Base-by-base conservation (phyloP, 2,329 filamentous ascomycete genomes). In the Cercospora zeina region DNA sequence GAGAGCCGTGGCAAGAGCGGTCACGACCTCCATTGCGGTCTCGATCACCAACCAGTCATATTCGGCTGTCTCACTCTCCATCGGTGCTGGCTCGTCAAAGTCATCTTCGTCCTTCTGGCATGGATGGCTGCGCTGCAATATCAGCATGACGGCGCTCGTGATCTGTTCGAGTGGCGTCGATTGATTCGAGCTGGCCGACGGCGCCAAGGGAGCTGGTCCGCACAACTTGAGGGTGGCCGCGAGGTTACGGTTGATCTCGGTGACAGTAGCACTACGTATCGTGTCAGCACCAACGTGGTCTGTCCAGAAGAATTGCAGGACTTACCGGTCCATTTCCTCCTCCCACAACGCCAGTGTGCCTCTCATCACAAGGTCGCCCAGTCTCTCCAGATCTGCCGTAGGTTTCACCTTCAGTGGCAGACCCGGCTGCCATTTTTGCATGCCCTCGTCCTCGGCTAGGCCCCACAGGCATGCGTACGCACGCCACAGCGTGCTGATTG, bases 31-130 rank as follows among this genome's bases (percentile, higher is more conserved):
- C 59, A 97, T 85, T 36, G 91, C 93, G 9, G 92, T 96, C 79
- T 99, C 95, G 59, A 97, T 89, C 56, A 96, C 89, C 16, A 97
- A 85, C 95, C 95, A 97, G 81, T 97, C 95, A 72, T 96, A 96
- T 79, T 99, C 95, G 2, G 93, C 96, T 31, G 89, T 89, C 74
- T 92, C 93, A 54, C 86, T 81, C 11, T 82, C 75, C 58, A 80
- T 81, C 9, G 87, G 81, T n/a, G 87, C 87, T 60, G 89, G 85
- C 69, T 93, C 92, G 60, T 90, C 89, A 65, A 91, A 88, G 63
- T 90, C 89, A 50, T 89, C 90, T 21, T 96, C 85, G 73, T 97
- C 93, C 73, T 93, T 86, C 79, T 99, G 95, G 81, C 91, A 97
- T 61, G 90, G 88, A 79, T 99, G 95, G 65, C 90, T 88, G 78